Base-by-base conservation (phyloP, 148 eudicot genomes). In the Arbutus unedo region DNA sequence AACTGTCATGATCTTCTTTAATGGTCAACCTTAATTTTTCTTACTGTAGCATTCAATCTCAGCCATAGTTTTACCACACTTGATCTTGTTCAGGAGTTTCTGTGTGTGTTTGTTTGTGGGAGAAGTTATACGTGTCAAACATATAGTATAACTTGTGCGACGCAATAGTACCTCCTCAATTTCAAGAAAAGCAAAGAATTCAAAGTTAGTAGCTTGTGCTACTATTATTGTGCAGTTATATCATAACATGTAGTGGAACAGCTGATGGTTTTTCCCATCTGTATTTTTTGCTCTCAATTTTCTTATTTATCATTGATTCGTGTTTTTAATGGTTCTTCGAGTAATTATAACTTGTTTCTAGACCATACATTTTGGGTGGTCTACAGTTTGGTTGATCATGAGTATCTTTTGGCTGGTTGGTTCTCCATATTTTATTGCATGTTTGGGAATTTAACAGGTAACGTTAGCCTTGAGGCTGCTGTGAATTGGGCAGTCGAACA, bases 401-500 rank as follows among this genome's bases (percentile, higher is more conserved):
- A 18, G 68, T 51, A 56, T 41, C 54, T 64, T 64, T n/a, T 21
- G 19, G 3, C n/a, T n/a, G 13, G 3, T 59, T 54, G 4, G n/a
- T 23, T 47, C 44, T 16, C 15, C 43, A 0, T 41, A 6, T 67
- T 11, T 18, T 64, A 16, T 25, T 25, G 25, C 38, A 64, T 50
- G 14, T 31, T 14, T 71, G 13, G 11, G 38, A 77, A 7, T 70
- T 64, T 79, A 68, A 44, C 89, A 96, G 99, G 97, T 62, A 96
- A 93, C 83, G 59, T 68, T 73, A 92, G 93, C 72, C 82, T 94
- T 51, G 99, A 96, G 90, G 93, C 88, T 82, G 98, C 98, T 76
- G 95, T 92, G 53, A 94, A 92, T 85, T 96, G 99, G 99, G 90
- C 91, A 14, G 98, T 92, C 79, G 99, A 96, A 82, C 99, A 96